Conservation (phyloP, 176 grass and related monocot species). For the Lolium rigidum region DNA sequence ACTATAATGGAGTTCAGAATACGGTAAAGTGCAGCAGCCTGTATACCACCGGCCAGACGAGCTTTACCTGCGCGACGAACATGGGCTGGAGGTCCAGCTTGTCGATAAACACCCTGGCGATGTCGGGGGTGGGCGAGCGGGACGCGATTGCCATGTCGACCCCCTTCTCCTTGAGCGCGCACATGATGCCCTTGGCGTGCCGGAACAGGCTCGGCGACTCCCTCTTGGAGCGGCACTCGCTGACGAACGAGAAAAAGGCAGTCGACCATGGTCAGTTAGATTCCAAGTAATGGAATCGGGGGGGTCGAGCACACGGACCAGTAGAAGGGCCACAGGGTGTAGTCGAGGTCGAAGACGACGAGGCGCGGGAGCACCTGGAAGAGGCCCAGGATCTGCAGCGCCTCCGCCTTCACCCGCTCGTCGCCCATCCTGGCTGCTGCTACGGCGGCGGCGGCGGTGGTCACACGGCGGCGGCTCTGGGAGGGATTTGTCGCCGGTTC, state of each 20-base stretch:
- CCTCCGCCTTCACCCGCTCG: slow-evolving; percentile 78
- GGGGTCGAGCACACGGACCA: slow-evolving; percentile 46
- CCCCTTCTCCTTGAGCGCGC: slow-evolving; percentile 94
- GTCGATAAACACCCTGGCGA: slow-evolving; percentile 80
- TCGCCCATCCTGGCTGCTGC: slow-evolving; percentile 45
- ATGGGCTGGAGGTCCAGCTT: slow-evolving; percentile 78
- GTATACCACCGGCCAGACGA: background rate
- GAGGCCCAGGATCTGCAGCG: slow-evolving; percentile 71
- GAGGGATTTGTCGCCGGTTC: background rate
- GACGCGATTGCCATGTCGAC: slow-evolving; percentile 89
- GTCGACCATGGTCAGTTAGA: background rate
- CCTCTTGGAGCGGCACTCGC: slow-evolving; percentile 86
- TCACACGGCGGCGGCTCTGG: slow-evolving; percentile 8
- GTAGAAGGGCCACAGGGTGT: slow-evolving; percentile 99
- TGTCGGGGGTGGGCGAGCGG: slow-evolving; percentile 80
- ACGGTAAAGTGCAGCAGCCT: background rate
- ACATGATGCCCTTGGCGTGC: slow-evolving; percentile 87
- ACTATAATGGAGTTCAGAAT: background rate
- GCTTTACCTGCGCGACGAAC: slow-evolving; percentile 72
- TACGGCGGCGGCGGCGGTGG: background rate
- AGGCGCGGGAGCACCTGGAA: slow-evolving; percentile 79
- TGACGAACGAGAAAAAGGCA: slow-evolving; percentile 37
- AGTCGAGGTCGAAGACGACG: slow-evolving; percentile 98
- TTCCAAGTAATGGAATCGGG: background rate
- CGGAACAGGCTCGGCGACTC: slow-evolving; percentile 77